Percentiles rank a stretch among this genome's conserved stretches.
These are phyloP conservation scores for Globisporangium solare DNA, from an alignment of 352 stramenopile genomes.

Conservation along the genomic window DNA sequence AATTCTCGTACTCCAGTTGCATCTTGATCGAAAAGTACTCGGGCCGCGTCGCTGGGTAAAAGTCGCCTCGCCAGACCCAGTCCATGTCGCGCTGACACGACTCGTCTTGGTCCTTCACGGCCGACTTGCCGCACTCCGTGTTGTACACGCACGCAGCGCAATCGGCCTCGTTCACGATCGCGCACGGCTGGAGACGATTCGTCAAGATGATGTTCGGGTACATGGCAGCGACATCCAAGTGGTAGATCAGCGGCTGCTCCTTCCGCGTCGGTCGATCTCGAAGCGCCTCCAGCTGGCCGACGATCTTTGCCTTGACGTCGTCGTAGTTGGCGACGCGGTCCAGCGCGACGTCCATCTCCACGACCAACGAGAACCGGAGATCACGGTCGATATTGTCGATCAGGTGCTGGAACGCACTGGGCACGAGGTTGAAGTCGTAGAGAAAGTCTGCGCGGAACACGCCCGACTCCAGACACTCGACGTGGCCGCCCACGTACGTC, in stretches of 20 bases:
- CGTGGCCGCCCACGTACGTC: constrained; percentile 99
- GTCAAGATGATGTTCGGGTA: constrained; percentile 99
- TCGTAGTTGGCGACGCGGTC: constrained; percentile 91
- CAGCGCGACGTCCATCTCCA: constrained; percentile 84
- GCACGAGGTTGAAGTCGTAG: constrained; percentile 95
- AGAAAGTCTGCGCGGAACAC: constrained; percentile 98
- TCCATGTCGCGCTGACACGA: constrained; percentile 97
- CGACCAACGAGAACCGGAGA: constrained; percentile 95
- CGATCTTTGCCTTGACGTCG: constrained; percentile 87
- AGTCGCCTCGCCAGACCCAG: constrained; percentile 98
- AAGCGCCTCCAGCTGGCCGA: constrained; percentile 91
- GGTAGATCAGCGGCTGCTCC: constrained; percentile 96
- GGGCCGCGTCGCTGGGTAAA: constrained; percentile 88
- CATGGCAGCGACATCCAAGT: constrained; percentile 99
- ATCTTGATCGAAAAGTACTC: constrained; percentile 97
- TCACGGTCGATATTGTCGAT: constrained; percentile 98
- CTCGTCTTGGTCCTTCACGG: constrained; percentile 70
- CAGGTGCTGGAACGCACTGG: constrained; percentile 91
- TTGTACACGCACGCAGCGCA: constrained; percentile 96
- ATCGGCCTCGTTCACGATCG: constrained; percentile 94
- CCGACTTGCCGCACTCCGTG: constrained; percentile 63
- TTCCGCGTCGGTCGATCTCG: constrained; percentile 89
- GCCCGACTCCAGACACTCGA: constrained; percentile 98
- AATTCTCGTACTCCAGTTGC: constrained; percentile 92
- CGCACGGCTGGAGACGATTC: constrained; percentile 97